Conservation (phyloP, 768 basidiomycete genomes). For the Multifurca ochricompacta region DNA sequence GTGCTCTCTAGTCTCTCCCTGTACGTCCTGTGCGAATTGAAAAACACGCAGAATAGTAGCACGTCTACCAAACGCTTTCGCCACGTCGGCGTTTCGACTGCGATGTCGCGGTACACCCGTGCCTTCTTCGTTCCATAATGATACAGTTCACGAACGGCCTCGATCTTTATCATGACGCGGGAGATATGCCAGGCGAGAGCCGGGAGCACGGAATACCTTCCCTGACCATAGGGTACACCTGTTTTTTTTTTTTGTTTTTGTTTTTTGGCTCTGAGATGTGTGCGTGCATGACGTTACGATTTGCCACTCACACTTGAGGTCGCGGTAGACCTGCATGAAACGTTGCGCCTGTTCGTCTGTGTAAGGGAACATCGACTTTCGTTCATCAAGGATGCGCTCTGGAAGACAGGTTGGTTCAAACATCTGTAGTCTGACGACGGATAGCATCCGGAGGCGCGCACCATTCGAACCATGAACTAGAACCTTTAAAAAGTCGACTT, state of each 20-base stretch:
- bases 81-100: not conserved
- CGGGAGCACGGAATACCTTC: not conserved
- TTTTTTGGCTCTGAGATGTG: too few species aligned
- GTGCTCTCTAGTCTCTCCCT: constrained; percentile 1
- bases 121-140: constrained; percentile 6
- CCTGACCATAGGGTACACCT: not conserved
- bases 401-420: too few species aligned
- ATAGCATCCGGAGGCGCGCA: not conserved
- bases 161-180: constrained; percentile 11
- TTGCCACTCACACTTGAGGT: constrained; percentile 3
- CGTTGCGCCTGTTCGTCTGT: constrained; percentile 8
- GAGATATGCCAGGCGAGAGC: constrained; percentile 11
- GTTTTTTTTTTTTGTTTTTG: too few species aligned
- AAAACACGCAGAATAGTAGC: constrained; percentile 3
- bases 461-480: not conserved
- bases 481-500: constrained; percentile 9
- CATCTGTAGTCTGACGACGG: too few species aligned
- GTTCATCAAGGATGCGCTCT: constrained; percentile 11
- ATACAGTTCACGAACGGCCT: constrained; percentile 1
- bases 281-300: too few species aligned
- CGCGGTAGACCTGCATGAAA: constrained; percentile 11
- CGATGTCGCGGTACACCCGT: constrained; percentile 9
- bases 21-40: constrained; percentile 9
- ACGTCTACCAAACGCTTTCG: not conserved
- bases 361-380: constrained; percentile 9